phyloP scores from a whole-genome alignment of 192 early-diverging fungal species.

The Geranomyces michiganensis region DNA sequence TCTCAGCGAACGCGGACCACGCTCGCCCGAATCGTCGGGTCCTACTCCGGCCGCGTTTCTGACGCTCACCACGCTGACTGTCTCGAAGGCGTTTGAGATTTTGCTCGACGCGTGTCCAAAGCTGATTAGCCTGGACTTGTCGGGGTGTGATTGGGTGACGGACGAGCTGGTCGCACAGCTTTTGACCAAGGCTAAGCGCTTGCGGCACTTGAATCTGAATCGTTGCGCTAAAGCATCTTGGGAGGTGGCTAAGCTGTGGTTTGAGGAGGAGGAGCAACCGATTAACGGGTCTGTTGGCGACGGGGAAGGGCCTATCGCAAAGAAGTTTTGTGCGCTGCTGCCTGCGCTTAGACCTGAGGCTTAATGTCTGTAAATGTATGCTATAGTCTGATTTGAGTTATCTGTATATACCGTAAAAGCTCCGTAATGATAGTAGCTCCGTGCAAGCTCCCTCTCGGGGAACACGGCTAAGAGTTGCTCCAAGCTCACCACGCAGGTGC shows the following conservation, averaged over 20 bases:
- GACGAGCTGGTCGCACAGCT: slow-evolving; percentile 16
- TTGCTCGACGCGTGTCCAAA: slow-evolving; percentile 14
- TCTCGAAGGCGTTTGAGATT: slow-evolving; percentile 2
- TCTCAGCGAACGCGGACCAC: slow-evolving; percentile 15
- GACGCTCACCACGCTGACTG: slow-evolving; percentile 19
- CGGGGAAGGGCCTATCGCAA: too few species aligned
- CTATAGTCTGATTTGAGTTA: too few species aligned
- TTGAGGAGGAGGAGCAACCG: not conserved
- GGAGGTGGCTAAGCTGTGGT: not conserved
- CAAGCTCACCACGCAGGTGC: too few species aligned
- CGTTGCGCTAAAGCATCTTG: not conserved
- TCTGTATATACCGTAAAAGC: too few species aligned
- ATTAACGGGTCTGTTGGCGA: too few species aligned
- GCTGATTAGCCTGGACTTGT: slow-evolving; percentile 32
- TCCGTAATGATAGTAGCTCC: too few species aligned
- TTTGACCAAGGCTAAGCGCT: not conserved
- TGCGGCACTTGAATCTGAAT: not conserved
- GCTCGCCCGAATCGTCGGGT: not conserved
- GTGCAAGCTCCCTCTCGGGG: too few species aligned
- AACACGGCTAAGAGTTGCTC: too few species aligned
- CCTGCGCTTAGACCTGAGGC: too few species aligned
- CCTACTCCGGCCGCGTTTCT: slow-evolving; percentile 10
- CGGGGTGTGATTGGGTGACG: slow-evolving; percentile 40
- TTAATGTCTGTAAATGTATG: too few species aligned
- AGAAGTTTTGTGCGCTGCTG: too few species aligned